Conservation (phyloP, 495 filamentous ascomycete species). For the Penicillium ochrochloron region DNA sequence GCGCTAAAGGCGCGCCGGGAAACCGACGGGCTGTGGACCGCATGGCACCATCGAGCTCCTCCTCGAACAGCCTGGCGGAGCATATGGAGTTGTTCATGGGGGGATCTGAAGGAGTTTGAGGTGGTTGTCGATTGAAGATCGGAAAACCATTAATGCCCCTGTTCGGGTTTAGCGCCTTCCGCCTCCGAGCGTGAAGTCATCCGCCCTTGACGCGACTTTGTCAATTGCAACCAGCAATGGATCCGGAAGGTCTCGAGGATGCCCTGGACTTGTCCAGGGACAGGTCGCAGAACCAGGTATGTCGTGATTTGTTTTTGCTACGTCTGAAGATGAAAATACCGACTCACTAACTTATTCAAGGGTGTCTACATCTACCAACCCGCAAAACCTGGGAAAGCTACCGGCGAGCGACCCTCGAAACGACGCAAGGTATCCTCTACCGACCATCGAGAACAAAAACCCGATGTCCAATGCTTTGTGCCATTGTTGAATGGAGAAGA, state of each 20-base stretch:
- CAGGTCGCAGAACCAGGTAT: constrained; percentile 56
- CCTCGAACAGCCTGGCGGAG: constrained; percentile 52
- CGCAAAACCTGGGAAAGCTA: constrained; percentile 38
- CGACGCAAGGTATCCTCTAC: constrained; percentile 57
- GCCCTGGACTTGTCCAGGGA: constrained; percentile 33
- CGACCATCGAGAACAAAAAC: constrained; percentile 25
- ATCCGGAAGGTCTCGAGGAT: constrained; percentile 36
- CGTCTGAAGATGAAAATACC: background rate
- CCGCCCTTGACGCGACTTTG: constrained; percentile 27
- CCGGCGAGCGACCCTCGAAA: constrained; percentile 62
- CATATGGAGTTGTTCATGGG: constrained; percentile 50
- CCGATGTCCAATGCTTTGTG: constrained; percentile 51
- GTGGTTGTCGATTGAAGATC: constrained; percentile 22
- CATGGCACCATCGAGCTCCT: constrained; percentile 53
- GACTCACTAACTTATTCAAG: constrained; percentile 44
- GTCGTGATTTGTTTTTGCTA: background rate
- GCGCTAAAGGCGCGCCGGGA: constrained; percentile 40
- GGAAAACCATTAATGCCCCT: constrained; percentile 37
- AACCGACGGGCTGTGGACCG: constrained; percentile 39
- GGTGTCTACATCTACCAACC: constrained; percentile 73
- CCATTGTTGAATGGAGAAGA: constrained; percentile 68
- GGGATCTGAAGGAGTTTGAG: constrained; percentile 12
- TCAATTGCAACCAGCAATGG: constrained; percentile 32
- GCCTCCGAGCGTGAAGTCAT: constrained; percentile 29
- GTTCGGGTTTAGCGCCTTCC: constrained; percentile 44